Conservation (phyloP, 495 filamentous ascomycete genomes). For the Echria macrotheca region DNA sequence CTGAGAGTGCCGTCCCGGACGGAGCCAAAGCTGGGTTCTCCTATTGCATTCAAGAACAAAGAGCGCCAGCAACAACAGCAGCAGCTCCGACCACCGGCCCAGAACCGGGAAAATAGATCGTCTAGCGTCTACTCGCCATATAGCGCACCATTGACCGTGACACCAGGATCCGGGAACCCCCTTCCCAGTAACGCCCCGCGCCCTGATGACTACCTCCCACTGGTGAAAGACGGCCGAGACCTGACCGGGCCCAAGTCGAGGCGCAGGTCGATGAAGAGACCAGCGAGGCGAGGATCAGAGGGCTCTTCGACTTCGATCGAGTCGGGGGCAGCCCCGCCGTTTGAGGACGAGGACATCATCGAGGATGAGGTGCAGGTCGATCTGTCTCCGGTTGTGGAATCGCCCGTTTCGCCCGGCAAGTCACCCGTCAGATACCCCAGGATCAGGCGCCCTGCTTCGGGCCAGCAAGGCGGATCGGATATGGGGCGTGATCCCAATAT, state of each 20-base stretch:
- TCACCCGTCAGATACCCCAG: conserved; percentile 42
- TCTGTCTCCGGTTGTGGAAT: conserved; percentile 44
- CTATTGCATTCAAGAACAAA: conserved; percentile 25
- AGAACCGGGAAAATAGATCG: conserved; percentile 2
- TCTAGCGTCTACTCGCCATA: conserved; percentile 14
- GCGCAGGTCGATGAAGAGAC: conserved; percentile 12
- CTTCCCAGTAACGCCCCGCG: not conserved
- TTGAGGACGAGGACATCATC: conserved; percentile 19
- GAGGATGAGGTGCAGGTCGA: conserved; percentile 21
- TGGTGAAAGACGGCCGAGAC: conserved; percentile 16
- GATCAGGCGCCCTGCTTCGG: conserved; percentile 31
- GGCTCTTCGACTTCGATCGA: conserved; percentile 28
- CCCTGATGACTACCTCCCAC: conserved; percentile 11
- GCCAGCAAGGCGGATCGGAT: too few relatives aligned
- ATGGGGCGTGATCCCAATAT: too few relatives aligned
- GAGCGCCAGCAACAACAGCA: conserved; percentile 9
- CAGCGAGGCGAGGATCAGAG: conserved; percentile 16
- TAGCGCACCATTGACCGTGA: conserved; percentile 5
- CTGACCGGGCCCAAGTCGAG: conserved; percentile 10
- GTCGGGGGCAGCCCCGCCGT: conserved; percentile 14
- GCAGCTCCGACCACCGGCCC: too few relatives aligned
- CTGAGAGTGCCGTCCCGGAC: conserved; percentile 19
- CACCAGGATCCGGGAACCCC: conserved; percentile 12
- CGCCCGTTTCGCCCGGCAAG: conserved; percentile 31
- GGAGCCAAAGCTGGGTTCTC: conserved; percentile 20